Base-by-base conservation (phyloP, 768 basidiomycete species). In the Albatrellus ellisii region DNA sequence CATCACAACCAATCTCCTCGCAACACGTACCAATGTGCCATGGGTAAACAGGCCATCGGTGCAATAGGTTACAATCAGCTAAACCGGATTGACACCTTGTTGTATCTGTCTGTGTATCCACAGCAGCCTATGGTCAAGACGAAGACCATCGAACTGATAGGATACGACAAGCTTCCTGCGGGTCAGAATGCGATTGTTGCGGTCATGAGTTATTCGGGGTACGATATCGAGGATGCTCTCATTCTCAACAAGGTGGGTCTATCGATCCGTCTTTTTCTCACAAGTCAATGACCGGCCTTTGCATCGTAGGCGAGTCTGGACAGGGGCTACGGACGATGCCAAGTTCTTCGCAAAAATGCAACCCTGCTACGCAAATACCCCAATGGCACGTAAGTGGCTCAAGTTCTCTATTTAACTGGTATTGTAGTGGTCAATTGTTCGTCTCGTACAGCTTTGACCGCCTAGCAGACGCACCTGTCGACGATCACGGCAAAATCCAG, bases 81-180 rank as follows among this genome's bases (percentile, higher is more conserved):
- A 50, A 89, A 90, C 56, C 77, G 95, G 34, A 98, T 99, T 57
- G 95, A 99, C 59, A 99, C 95, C 0, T 72, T 99, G 28, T 70
- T 99, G n/a, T 99, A 99, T 62, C 72, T 99, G 39, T 84, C 88
- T 26, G 91, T 97, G 8, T 99, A 99, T 53, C 95, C 95, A 18
- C 95, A 99, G 56, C 89, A 97, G 54, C 95, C 95, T 2, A 95
- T 99, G 94, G 92, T 97, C 46, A 97, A 98, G 62, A 95, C 95
- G 5, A 92, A 91, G 61, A 95, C 95, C 2, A 99, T 98, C 43
- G 95, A 99, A 58, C 63, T 99, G 41, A 75, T 97, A 43, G 94
- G 92, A 2, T 99, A 98, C 57, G 92, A 99, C 61, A 81, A 82
- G 46, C 72, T 99, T 4, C 95, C 95, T 4, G 95, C 95, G 4